Evolutionary conservation across 1,284 basidiomycete genomes (phyloP).

Genomic region (Ustilago xerochloae): DNA sequence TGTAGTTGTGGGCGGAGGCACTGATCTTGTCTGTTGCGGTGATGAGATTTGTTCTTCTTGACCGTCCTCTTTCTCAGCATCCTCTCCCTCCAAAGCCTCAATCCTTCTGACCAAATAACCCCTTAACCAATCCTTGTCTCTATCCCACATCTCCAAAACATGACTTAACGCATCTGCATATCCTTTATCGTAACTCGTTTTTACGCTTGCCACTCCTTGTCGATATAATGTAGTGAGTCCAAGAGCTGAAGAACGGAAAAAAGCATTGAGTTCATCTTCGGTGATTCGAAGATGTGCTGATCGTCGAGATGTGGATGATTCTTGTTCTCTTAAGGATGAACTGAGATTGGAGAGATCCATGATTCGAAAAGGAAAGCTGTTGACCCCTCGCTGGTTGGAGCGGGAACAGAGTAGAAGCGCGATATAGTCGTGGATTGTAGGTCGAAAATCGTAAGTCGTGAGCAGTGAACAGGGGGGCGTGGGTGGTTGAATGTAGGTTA

Average conservation of each 20-base stretch:
- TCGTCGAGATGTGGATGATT: slow-evolving; percentile 23
- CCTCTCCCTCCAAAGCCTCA: slow-evolving; percentile 47
- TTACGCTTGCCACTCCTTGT: slow-evolving; percentile 32
- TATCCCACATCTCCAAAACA: slow-evolving; percentile 46
- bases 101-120: slow-evolving; percentile 50
- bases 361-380: no score
- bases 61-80: slow-evolving; percentile 37
- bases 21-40: slow-evolving; percentile 1
- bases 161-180: slow-evolving; percentile 47
- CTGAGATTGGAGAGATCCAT: slow-evolving; percentile 46
- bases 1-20: no score
- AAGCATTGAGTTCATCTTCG: slow-evolving; percentile 39
- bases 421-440: neutral
- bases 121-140: slow-evolving; percentile 43
- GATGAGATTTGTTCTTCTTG: slow-evolving; percentile 6
- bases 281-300: slow-evolving; percentile 20
- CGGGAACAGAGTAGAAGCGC: no score
- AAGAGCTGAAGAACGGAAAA: slow-evolving; percentile 38
- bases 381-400: no score
- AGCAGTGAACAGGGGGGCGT: no score
- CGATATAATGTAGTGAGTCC: slow-evolving; percentile 45
- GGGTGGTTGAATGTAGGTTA: no score
- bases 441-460: no score
- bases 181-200: slow-evolving; percentile 38
- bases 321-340: slow-evolving; percentile 33